A percentile compares a stretch with the other conserved stretches of the same genome.
Conservation (phyloP, 2,329 filamentous ascomycete genomes). For the Lachnellula cervina region DNA sequence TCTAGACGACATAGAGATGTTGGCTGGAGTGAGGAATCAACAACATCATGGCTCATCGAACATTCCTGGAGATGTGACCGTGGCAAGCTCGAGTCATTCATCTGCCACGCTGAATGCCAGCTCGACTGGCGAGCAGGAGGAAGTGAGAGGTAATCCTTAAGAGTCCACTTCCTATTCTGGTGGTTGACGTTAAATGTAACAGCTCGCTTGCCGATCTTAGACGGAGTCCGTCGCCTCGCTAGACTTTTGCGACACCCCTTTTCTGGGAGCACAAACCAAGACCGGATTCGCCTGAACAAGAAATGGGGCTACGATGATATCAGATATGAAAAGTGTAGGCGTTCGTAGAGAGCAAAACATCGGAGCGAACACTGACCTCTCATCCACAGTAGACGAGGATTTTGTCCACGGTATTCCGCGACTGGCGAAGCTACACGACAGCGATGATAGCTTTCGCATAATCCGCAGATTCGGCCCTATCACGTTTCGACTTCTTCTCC, state of each 20-base stretch:
- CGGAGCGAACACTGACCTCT: background rate
- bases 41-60: background rate
- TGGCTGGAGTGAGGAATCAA: background rate
- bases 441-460: constrained; percentile 13
- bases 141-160: background rate
- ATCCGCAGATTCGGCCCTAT: constrained; percentile 10
- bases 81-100: background rate
- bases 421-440: constrained; percentile 7
- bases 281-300: background rate
- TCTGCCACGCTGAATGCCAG: background rate
- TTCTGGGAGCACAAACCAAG: background rate
- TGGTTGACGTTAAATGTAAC: background rate
- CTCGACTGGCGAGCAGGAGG: background rate
- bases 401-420: constrained; percentile 6
- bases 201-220: background rate
- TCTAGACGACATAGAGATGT: background rate
- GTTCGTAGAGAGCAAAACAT: background rate
- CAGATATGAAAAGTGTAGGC: background rate
- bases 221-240: background rate
- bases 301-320: background rate
- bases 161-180: background rate
- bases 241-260: background rate
- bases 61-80: background rate
- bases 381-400: constrained; percentile 7
- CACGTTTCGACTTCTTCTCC: constrained; percentile 3